Base-by-base conservation (phyloP, 2,329 filamentous ascomycete genomes). In the Botrytis porri region DNA sequence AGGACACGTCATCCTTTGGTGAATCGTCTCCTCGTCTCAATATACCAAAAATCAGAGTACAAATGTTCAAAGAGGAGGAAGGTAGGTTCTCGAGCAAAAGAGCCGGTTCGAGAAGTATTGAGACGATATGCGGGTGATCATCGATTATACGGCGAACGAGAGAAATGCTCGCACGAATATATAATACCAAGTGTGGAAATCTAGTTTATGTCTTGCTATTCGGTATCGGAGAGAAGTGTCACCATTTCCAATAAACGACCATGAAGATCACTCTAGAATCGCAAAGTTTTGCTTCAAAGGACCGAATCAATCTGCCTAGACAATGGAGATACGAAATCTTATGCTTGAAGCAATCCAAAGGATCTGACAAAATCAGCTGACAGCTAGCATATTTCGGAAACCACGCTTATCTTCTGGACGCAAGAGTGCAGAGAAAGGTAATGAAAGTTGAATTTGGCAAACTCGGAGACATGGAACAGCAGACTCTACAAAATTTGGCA, bases 401-500 rank as follows among this genome's bases (percentile, higher is more conserved):
- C 1, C 5, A 18, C 14, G 14, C 6, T 29, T 29, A 3, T n/a
- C 14, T 0, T 8, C 6, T 18, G 3, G 14, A 57, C 8, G 7
- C 14, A 18, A 18, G n/a, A 9, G 4, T 57, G 3, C 2, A 29
- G 14, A 57, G n/a, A 0, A 29, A 57, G 51, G 18, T 7, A 1
- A 18, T 18, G 48, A 0, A n/a, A 54, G 10, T 54, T n/a, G 12
- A 54, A 54, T 14, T n/a, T 54, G n/a, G 51, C 7, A 18, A 57
- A 10, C 14, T 57, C 16, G 14, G n/a, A 57, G 51, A 57, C 14
- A n/a, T 29, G 51, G n/a, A 29, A 57, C 32, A 29, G 14, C 3
- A 57, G 51, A 29, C n/a, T 14, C 7, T 18, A 8, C n/a, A 18
- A 29, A 57, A 18, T 18, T 0, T 57, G 1, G 3, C n/a, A 57